Percentiles rank a stretch among this genome's conserved stretches.
Conservation (phyloP, 352 stramenopile genomes). For the Globisporangium mamillatum region DNA sequence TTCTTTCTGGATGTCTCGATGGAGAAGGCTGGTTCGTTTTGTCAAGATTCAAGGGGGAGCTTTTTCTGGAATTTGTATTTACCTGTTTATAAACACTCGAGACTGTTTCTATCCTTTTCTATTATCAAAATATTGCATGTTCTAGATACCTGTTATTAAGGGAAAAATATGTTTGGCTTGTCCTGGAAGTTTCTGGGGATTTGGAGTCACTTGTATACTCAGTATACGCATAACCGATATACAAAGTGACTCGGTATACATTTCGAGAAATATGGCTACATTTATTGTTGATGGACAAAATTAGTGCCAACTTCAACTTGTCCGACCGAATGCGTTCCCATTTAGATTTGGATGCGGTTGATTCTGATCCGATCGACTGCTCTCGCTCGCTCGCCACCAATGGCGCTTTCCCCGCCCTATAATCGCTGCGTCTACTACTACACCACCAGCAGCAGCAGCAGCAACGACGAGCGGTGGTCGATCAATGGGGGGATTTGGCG, state of each 20-base stretch:
- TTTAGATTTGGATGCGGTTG: not conserved
- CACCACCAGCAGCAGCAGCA: not conserved
- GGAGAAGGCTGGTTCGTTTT: too few species aligned
- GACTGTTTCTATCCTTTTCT: too few species aligned
- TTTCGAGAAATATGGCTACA: constrained; percentile 2
- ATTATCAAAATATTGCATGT: too few species aligned
- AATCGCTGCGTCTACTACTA: too few species aligned
- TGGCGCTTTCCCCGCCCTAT: not conserved
- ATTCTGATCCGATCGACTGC: not conserved
- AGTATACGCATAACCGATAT: not conserved
- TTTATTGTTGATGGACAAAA: not conserved
- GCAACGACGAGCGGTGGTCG: not conserved
- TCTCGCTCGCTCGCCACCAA: not conserved
- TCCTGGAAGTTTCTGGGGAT: not conserved
- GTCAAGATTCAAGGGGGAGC: too few species aligned
- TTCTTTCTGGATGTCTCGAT: too few species aligned
- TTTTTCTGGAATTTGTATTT: too few species aligned
- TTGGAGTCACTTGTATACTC: not conserved
- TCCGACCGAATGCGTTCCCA: not conserved
- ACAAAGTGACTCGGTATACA: not conserved
- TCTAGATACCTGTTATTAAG: not conserved
- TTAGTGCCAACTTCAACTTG: constrained; percentile 5
- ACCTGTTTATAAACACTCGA: too few species aligned
- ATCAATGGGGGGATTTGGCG: not conserved
- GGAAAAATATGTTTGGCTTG: not conserved